These are phyloP conservation scores for Cryphonectria naterciae DNA, from an alignment of 2,329 filamentous ascomycete species.

Conservation along the genomic window DNA sequence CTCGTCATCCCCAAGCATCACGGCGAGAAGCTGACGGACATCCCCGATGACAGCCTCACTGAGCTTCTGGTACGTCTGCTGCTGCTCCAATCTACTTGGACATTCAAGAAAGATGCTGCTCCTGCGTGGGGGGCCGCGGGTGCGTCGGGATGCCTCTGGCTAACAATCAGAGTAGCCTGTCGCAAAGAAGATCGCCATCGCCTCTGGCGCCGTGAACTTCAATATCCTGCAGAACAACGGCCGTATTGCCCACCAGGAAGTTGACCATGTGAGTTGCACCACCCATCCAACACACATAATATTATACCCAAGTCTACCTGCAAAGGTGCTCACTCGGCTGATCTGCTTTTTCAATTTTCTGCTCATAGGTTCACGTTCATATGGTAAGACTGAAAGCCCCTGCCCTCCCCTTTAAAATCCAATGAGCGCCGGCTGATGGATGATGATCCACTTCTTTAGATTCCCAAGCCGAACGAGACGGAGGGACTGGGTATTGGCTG, in stretches of 20 bases:
- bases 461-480: conserved; percentile 85
- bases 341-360: not conserved
- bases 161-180: conserved; percentile 59
- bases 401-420: too few species aligned
- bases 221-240: conserved; percentile 98
- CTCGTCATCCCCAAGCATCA: conserved; percentile 97
- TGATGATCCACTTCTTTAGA: conserved; percentile 52
- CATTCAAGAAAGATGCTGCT: not conserved
- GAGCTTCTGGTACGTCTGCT: conserved; percentile 74
- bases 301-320: conserved; percentile 4
- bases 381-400: conserved; percentile 61
- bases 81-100: not conserved
- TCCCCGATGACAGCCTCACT: conserved; percentile 82
- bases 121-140: not conserved
- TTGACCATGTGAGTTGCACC: conserved; percentile 76
- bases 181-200: conserved; percentile 82
- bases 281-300: not conserved
- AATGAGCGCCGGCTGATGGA: not conserved
- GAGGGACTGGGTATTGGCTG: conserved; percentile 83
- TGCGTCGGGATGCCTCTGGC: not conserved
- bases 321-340: conserved; percentile 6
- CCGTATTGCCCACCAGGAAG: conserved; percentile 84
- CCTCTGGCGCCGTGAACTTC: conserved; percentile 78
- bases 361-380: conserved; percentile 81
- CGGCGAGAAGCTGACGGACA: conserved; percentile 87